Percentiles rank a stretch among this genome's conserved stretches.
phyloP scores from a whole-genome alignment of 352 stramenopile genomes.

The Lagenidium sp. region DNA sequence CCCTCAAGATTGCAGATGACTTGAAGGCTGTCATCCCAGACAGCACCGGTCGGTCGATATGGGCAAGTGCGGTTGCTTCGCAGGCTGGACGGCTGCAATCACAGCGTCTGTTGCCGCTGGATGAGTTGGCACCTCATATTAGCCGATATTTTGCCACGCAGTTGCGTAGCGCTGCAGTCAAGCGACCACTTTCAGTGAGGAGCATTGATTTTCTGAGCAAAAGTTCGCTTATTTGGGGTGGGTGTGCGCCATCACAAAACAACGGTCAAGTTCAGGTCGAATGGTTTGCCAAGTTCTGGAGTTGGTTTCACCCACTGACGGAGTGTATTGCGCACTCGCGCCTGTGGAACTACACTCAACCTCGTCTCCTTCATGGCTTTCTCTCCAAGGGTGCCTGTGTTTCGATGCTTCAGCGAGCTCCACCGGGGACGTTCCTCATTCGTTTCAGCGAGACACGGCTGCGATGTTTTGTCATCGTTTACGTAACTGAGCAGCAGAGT shows the following conservation, averaged over 20 bases:
- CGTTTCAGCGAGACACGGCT: conserved; percentile 68
- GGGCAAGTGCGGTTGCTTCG: conserved; percentile 54
- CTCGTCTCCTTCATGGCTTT: conserved; percentile 73
- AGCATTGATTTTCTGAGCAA: conserved; percentile 77
- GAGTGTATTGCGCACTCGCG: conserved; percentile 50
- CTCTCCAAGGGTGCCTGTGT: conserved; percentile 73
- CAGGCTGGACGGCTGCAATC: too few relatives aligned
- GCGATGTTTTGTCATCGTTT: conserved; percentile 62
- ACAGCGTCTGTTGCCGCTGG: too few relatives aligned
- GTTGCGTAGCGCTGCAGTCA: conserved; percentile 52
- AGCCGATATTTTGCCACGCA: conserved; percentile 77
- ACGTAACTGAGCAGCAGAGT: conserved; percentile 42
- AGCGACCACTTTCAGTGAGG: conserved; percentile 50
- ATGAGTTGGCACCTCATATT: conserved; percentile 54
- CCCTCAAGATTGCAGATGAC: conserved; percentile 44
- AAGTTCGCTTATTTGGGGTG: conserved; percentile 61
- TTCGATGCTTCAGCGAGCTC: conserved; percentile 59
- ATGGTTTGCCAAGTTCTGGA: conserved; percentile 72
- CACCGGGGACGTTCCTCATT: conserved; percentile 66
- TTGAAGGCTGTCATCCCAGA: conserved; percentile 28
- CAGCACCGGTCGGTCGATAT: conserved; percentile 47
- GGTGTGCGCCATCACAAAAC: conserved; percentile 23
- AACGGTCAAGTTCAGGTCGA: conserved; percentile 38
- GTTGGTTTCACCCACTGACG: conserved; percentile 59
- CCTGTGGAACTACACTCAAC: conserved; percentile 64